Evolutionary conservation across 192 early-diverging fungal species (phyloP).

Genomic region (Rhizoclosmatium globosum): DNA sequence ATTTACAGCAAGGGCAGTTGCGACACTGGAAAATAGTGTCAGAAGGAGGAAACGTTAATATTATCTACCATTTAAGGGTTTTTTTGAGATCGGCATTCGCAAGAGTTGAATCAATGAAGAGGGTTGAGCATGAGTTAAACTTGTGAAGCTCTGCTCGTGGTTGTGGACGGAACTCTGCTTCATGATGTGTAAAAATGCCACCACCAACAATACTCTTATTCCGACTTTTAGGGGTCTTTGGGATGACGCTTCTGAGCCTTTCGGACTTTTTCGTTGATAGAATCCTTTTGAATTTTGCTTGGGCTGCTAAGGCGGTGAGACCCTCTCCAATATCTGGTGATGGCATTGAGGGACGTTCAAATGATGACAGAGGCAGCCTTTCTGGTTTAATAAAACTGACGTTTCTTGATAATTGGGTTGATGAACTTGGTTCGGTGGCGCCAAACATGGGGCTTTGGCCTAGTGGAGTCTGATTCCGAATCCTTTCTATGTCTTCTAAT

Average conservation of each 20-base stretch:
- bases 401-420: too few relatives aligned
- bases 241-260: not conserved
- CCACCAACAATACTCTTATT: not conserved
- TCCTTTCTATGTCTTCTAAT: slow-evolving; percentile 28
- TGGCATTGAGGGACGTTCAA: slow-evolving; percentile 22
- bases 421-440: too few relatives aligned
- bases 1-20: slow-evolving; percentile 48
- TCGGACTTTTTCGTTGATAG: slow-evolving; percentile 19
- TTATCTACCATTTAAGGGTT: slow-evolving; percentile 52
- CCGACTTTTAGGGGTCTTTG: not conserved
- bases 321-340: slow-evolving; percentile 18
- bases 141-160: slow-evolving; percentile 39
- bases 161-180: not conserved
- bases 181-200: not conserved
- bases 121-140: slow-evolving; percentile 62
- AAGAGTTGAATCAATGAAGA: slow-evolving; percentile 63
- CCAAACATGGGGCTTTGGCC: too few relatives aligned
- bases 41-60: not conserved
- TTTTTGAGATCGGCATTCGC: slow-evolving; percentile 58
- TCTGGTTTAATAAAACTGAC: not conserved
- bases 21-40: slow-evolving; percentile 36
- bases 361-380: slow-evolving; percentile 10
- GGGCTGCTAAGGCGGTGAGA: slow-evolving; percentile 26
- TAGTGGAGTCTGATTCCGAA: slow-evolving; percentile 16
- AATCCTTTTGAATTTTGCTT: slow-evolving; percentile 21